Base-by-base conservation (phyloP, 305 asterid genomes). In the Fraxinus sp. region DNA sequence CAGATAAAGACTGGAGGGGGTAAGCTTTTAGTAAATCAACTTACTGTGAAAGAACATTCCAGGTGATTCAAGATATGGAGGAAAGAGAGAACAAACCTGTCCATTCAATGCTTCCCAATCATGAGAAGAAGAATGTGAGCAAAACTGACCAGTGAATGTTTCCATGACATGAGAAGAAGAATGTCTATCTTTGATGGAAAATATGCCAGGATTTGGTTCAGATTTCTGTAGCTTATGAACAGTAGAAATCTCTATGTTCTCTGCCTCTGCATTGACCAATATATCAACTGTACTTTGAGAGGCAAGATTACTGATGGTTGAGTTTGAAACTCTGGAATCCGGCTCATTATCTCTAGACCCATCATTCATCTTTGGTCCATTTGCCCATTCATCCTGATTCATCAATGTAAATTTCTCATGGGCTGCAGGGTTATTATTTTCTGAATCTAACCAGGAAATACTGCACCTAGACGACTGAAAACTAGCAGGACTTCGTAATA, bases 11-110 rank as follows among this genome's bases (percentile, higher is more conserved):
- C 7, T 64, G 33, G 30, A 64, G 5, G 14, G 14, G 73, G 64
- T 20, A 57, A 64, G 22, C 33, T 9, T 46, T 28, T 52, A 26
- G 55, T 57, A 22, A 52, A 75, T 75, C 73, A 66, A 70, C 18
- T 71, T 10, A 37, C 57, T 57, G 26, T n/a, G 32, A 71, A 62
- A 49, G 28, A 41, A 8, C 1, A 72, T 36, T 43, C 78, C 43
- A 59, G 79, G 46, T 71, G 80, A 64, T 52, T 30, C 84, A 83
- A 66, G 55, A 35, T 75, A 76, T 68, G 82, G 35, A 71, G 71
- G 52, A 70, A 79, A 77, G 33, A 83, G 37, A 79, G 85, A 76
- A 55, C 85, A 77, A 70, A 93, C 97, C 95, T 93, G 90, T 83
- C 68, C 76, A 81, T 80, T 35, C 84, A 78, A 41, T 52, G 41